Base-by-base conservation (phyloP, 192 early-diverging fungal species). In the Coemansia sp. region DNA sequence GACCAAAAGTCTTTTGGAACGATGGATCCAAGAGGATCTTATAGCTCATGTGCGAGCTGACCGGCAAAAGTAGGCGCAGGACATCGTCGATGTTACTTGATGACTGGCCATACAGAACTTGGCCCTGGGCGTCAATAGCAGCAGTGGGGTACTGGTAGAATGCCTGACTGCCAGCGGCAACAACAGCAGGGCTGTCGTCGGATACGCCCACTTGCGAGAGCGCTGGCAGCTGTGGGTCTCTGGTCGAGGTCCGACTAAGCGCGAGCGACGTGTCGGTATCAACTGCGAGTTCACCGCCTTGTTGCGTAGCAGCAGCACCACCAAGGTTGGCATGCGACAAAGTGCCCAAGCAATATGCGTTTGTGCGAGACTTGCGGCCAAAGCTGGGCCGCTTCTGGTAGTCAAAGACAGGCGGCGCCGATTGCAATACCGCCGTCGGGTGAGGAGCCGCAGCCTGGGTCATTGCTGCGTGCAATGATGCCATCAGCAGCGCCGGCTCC, bases 1-100 rank as follows among this genome's bases (percentile, higher is more conserved):
- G 67, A 17, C 77, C 62, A 22, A 80, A 58, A 12, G 67, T 59
- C 58, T 74, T 80, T 37, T 71, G 77, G 68, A 80, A 80, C 8
- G 77, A 56, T 22, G 77, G 77, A 12, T 80, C 77, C 34, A 80
- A 58, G 46, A 80, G 67, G 2, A 53, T 54, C 42, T 40, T 63
- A 17, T 68, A 56, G 34, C 41, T 65, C 8, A 62, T 22, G 1
- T 40, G 60, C 27, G 57, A 22, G 27, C 56, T 56, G 3, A 80
- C 52, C 11, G 77, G 77, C 34, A 62, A 64, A 21, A 80, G 42
- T 29, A 80, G 42, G 17, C 67, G 67, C 26, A 74, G 36, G 27
- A 80, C 61, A 14, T 65, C 60, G 37, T 62, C 56, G 37, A 80
- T 74, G 46, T 70, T 70, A 22, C 35, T 52, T 14, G 76, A 80